phyloP scores from a whole-genome alignment of 2,329 filamentous ascomycete genomes.

The Colletotrichum sublineola region DNA sequence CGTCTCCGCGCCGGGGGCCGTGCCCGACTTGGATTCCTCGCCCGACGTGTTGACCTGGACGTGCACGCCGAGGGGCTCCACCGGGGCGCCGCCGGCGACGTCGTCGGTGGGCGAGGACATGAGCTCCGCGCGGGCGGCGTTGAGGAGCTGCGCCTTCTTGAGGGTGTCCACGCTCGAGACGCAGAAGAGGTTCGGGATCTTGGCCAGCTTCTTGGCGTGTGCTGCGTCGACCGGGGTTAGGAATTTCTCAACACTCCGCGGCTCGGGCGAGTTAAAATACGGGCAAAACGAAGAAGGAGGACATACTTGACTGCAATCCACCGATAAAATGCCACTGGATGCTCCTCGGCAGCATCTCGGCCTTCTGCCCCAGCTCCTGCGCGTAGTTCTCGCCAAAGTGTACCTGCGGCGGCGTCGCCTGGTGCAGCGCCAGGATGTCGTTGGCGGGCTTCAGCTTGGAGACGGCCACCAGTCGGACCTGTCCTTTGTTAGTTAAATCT shows the following conservation, averaged over 20 bases:
- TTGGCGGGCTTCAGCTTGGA: conserved; percentile 95
- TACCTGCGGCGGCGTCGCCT: conserved; percentile 56
- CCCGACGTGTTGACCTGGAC: conserved; percentile 97
- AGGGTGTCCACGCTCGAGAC: conserved; percentile 89
- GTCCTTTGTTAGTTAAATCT: neutral
- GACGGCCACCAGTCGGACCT: conserved; percentile 92
- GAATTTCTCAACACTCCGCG: neutral
- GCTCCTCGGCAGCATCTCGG: conserved; percentile 78
- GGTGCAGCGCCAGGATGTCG: conserved; percentile 88
- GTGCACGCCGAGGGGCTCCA: conserved; percentile 75
- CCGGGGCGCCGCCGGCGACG: conserved; percentile 52
- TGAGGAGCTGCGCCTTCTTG: conserved; percentile 88
- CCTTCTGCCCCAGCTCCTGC: conserved; percentile 90
- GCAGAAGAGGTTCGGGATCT: conserved; percentile 89
- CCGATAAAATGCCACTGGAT: conserved; percentile 98
- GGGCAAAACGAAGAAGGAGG: neutral
- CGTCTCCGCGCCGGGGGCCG: conserved; percentile 74
- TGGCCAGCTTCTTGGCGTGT: conserved; percentile 89
- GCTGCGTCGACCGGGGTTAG: conserved; percentile 61
- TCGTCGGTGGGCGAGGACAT: conserved; percentile 45
- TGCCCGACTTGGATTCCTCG: conserved; percentile 87
- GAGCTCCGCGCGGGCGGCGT: conserved; percentile 78
- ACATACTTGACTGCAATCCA: conserved; percentile 82
- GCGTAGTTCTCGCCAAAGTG: conserved; percentile 99
- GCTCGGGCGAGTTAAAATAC: neutral